Percentiles rank a stretch among this genome's conserved stretches.
Conservation (phyloP, 805 yeast genomes). For the Candida ortonii region DNA sequence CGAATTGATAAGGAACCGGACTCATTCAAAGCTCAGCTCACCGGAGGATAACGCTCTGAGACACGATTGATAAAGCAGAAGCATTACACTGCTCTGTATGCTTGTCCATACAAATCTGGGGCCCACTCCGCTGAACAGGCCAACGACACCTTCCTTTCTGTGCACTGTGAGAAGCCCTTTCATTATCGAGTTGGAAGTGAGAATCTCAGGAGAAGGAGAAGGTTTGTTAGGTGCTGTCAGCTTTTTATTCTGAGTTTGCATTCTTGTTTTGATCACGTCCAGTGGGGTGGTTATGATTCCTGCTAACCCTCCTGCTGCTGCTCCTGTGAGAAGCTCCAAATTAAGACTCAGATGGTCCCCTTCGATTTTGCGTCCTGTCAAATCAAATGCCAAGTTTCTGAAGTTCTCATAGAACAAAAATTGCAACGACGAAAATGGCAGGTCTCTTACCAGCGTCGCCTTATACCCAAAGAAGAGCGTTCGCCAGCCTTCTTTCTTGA, state of each 20-base stretch:
- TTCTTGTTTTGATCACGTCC: conserved; percentile 88
- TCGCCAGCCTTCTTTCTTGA: conserved; percentile 64
- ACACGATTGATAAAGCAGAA: conserved; percentile 78
- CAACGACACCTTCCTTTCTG: conserved; percentile 69
- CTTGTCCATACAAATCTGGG: conserved; percentile 97
- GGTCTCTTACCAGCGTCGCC: conserved; percentile 87
- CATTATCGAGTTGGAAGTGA: conserved; percentile 44
- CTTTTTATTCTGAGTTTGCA: conserved; percentile 71
- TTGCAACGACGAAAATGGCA: conserved; percentile 95
- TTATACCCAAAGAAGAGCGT: conserved; percentile 89
- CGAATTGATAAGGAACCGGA: no score
- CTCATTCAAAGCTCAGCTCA: conserved; percentile 15
- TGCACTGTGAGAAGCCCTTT: conserved; percentile 57
- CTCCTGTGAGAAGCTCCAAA: conserved; percentile 82
- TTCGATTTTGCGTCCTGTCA: conserved; percentile 29
- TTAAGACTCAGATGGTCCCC: conserved; percentile 43
- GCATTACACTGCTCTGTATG: conserved; percentile 91
- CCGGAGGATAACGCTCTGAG: conserved; percentile 47
- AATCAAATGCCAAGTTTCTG: conserved; percentile 53
- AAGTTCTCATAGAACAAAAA: conserved; percentile 92
- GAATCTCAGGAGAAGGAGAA: conserved; percentile 14
- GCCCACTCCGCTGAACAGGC: conserved; percentile 91
- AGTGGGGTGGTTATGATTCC: conserved; percentile 87
- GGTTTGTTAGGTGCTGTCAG: conserved; percentile 12
- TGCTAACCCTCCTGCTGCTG: conserved; percentile 92